Evolutionary conservation across 306 rosid genomes (phyloP), one percentile per base, ranked within the genome.

Genomic region (Prunus armeniaca): DNA sequence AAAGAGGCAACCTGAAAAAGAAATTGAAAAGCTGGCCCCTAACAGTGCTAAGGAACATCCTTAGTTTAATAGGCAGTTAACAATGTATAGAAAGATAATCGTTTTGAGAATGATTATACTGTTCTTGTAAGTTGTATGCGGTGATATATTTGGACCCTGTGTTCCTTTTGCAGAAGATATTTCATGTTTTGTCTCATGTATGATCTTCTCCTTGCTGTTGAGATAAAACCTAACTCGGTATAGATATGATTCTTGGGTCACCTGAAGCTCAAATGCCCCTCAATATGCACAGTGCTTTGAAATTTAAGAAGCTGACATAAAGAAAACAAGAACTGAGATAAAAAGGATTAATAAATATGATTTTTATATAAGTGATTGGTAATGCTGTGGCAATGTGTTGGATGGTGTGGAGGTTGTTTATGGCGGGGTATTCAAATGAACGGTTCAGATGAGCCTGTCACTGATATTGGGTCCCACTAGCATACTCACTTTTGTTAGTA

Each of bases 11-110:
- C 79, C 87, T 80, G 92, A 82, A 74, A 82, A 77, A 10, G 47
- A 76, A 28, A 11, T 52, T 19, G 82, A 71, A 83, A 87, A 88
- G 76, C 55, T 51, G 72, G 86, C 58, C 65, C 43, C 82, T 28
- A 19, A 81, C 67, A 73, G 71, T 71, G 80, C 78, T 25, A 84
- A 87, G 86, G 89, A 88, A 27, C 76, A 76, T 60, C 89, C 94
- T 34, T 83, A 72, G 72, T 81, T 73, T 77, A 56, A 65, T 45
- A 17, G 50, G n/a, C 69, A 19, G 75, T 65, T 32, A n/a, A 71
- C 77, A 8, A 65, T 83, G 84, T 62, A 84, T 54, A 73, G 61
- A 75, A 80, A 77, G 38, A 58, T 79, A 50, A 22, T 73, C 76
- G 61, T 69, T 78, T 83, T 47, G 74, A 63, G 67, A 49, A 55